Base-by-base conservation (phyloP, 1,284 basidiomycete species). In the Puccinia hordei region DNA sequence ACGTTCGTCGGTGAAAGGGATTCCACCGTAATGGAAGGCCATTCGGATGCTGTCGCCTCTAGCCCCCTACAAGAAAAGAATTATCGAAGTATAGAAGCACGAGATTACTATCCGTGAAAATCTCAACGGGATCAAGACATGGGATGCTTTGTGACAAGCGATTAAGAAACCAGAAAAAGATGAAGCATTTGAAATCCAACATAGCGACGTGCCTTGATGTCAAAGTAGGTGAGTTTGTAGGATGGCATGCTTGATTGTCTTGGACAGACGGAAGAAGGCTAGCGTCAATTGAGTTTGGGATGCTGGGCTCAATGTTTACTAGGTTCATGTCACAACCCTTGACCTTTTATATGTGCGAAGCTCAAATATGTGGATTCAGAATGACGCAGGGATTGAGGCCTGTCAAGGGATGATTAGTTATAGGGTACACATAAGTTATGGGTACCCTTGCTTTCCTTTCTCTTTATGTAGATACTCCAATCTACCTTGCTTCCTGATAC, bases 11-110 rank as follows among this genome's bases (percentile, higher is more conserved):
- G 41, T 41, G 35, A 63, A 63, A 3, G 61, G 61, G 8, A 63
- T 63, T 22, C 61, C 61, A 38, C 61, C 61, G 61, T n/a, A 66
- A 66, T 66, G 63, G 6, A 66, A 46, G 17, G 41, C 63, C 17
- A 66, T 35, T 24, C 63, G 63, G n/a, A 66, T 46, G 41, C 41
- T 46, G 9, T 24, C 41, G 6, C 38, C 63, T 12, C 63, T 35
- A n/a, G 38, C 63, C 44, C 38, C 63, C 63, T 66, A n/a, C 19
- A 38, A 30, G 22, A 17, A 63, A 19, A 15, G 2, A 41, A n/a
- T n/a, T n/a, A 27, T 6, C 22, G 30, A 61, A 27, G 27, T 2
- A 59, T 33, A 17, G 33, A 33, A 33, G 24, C 15, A 59, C 24
- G 12, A 12, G 27, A 27, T 27, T 27, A 15, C 27, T 59, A 33